Percentiles rank a stretch among this genome's conserved stretches.
Evolutionary conservation across 2,329 filamentous ascomycete genomes (phyloP).

Genomic region (Ambrosiella beaveri): DNA sequence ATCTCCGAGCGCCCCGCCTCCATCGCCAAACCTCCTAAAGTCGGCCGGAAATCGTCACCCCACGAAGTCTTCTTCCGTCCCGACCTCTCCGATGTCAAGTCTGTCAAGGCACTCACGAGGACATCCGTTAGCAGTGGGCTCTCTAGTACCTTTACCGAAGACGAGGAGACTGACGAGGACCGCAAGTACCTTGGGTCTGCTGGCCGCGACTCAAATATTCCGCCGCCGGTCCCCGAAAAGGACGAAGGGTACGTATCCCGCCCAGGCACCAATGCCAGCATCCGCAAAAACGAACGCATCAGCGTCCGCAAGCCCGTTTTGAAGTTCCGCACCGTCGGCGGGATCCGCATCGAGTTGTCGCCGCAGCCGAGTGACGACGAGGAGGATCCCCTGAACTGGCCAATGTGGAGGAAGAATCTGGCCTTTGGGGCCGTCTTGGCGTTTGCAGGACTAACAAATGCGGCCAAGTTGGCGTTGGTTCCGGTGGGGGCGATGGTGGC

Average conservation of each 20-base stretch:
- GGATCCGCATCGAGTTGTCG: conserved; percentile 28
- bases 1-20: background rate
- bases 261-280: background rate
- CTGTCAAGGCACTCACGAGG: background rate
- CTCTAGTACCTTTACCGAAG: background rate
- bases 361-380: conserved; percentile 39
- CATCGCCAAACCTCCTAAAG: background rate
- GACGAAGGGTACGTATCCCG: conserved; percentile 7
- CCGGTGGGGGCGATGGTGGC: conserved; percentile 28
- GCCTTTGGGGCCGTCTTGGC: conserved; percentile 31
- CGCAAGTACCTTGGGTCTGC: background rate
- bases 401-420: conserved; percentile 32
- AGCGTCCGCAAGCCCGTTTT: background rate
- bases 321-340: conserved; percentile 15
- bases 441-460: conserved; percentile 28
- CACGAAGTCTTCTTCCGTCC: conserved; percentile 2
- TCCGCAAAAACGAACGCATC: background rate
- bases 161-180: background rate
- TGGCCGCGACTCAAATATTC: conserved; percentile 1
- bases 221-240: conserved; percentile 10
- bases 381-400: conserved; percentile 41
- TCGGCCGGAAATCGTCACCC: background rate
- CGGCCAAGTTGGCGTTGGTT: conserved; percentile 38
- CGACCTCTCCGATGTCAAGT: background rate
- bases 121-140: background rate